Base-by-base conservation (phyloP, 805 yeast genomes). In the Hemisphaericaspora nanyangensis region DNA sequence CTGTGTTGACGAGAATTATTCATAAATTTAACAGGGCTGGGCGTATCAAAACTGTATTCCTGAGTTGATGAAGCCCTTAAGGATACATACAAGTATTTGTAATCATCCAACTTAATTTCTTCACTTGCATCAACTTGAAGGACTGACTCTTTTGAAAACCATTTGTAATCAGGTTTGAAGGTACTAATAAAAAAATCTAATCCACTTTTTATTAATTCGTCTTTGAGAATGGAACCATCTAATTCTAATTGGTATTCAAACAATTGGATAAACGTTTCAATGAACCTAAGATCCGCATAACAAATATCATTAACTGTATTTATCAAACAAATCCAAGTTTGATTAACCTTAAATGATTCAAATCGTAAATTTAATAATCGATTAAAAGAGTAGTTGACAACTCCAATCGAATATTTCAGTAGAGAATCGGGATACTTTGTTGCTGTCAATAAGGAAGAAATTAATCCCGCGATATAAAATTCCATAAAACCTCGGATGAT, bases 281-380 rank as follows among this genome's bases (percentile, higher is more conserved):
- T 51, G 17, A 42, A 45, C 17, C 51, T 33, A 13, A 62, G 36
- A 35, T 62, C 62, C 10, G 56, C 43, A 37, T 55, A 58, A 39
- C 68, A 62, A 1, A 54, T 39, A 35, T 62, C 66, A 29, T 59
- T 59, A 4, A 61, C 56, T 24, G 52, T 48, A 35, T 61, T 57
- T 39, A 63, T 45, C 34, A 63, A 44, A 15, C 51, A 37, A 6
- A 61, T 48, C 66, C 68, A 63, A 2, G 55, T 40, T n/a, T 36
- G 28, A 26, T 19, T 38, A 5, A 26, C 2, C 6, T 43, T 44
- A 7, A 39, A 31, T 3, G 27, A 15, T 7, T 34, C 36, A 17
- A 46, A 29, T 5, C 47, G 12, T 4, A 37, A 16, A 15, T 29
- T 37, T 16, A 39, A 26, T 3, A 39, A 10, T 20, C 10, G 25